phyloP scores from a whole-genome alignment of 75 land plant genomes.

The Pinus tabuliformis region DNA sequence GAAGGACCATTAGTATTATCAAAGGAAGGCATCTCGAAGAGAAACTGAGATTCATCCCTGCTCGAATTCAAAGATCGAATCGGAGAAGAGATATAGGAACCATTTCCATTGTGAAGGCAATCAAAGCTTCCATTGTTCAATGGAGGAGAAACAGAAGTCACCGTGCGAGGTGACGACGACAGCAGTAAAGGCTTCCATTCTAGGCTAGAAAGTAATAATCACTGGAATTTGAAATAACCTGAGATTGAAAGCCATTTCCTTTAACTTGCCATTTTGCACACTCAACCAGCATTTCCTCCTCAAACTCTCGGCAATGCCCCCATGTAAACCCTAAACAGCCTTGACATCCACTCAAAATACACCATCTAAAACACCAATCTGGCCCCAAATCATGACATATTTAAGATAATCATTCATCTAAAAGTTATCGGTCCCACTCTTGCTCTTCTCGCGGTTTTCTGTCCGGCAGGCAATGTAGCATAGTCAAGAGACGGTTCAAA shows the following conservation, averaged over 20 bases:
- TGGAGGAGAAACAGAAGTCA: background rate
- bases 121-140: constrained; percentile 1
- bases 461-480: too few relatives aligned
- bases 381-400: too few relatives aligned
- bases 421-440: background rate
- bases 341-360: background rate
- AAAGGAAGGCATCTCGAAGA: background rate
- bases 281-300: constrained; percentile 6
- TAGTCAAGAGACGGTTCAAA: too few relatives aligned
- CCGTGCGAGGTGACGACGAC: background rate
- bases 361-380: background rate
- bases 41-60: constrained; percentile 9
- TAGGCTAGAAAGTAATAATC: background rate
- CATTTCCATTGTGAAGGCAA: constrained; percentile 15
- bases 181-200: constrained; percentile 20
- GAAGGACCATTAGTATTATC: background rate
- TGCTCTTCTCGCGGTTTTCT: background rate
- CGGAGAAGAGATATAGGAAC: too few relatives aligned
- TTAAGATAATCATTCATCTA: background rate
- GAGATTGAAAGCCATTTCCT: constrained; percentile 5
- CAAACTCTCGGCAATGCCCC: background rate
- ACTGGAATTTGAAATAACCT: background rate
- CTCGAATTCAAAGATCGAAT: constrained; percentile 6
- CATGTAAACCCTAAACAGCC: background rate
- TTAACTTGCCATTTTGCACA: constrained; percentile 5